Conservation (phyloP, 106 monocot genomes). For the Apostasia shenzhenica region DNA sequence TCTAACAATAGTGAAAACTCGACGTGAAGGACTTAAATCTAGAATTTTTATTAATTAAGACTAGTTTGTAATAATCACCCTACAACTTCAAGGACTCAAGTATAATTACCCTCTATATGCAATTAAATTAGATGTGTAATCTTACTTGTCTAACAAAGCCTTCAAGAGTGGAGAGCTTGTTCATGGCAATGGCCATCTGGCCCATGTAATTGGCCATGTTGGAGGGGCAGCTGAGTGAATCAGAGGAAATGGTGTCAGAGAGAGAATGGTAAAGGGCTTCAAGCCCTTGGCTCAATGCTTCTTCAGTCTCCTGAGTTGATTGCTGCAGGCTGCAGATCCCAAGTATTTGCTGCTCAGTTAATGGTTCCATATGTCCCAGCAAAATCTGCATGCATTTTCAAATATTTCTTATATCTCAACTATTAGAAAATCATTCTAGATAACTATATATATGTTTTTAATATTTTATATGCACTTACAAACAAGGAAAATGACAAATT, state of each 20-base stretch:
- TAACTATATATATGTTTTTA: no score
- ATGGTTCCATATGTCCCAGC: constrained; percentile 60
- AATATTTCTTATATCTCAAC: not conserved
- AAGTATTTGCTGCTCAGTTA: constrained; percentile 84
- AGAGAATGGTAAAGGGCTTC: constrained; percentile 75
- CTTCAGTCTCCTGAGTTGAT: constrained; percentile 78
- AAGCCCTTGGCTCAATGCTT: constrained; percentile 82
- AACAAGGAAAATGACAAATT: no score
- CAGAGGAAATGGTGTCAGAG: constrained; percentile 61
- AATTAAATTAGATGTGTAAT: no score
- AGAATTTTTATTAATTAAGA: no score
- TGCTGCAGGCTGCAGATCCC: constrained; percentile 66
- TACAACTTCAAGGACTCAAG: no score
- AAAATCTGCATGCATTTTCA: constrained; percentile 30
- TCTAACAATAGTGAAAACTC: no score
- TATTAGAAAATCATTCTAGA: not conserved
- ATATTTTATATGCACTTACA: no score
- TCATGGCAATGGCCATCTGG: constrained; percentile 80
- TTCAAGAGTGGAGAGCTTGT: constrained; percentile 79
- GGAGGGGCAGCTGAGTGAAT: constrained; percentile 49
- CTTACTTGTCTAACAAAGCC: constrained; percentile 79
- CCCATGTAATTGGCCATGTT: constrained; percentile 94
- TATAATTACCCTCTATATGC: no score
- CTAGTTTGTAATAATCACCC: no score
- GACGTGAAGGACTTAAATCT: no score